phyloP scores from a whole-genome alignment of 108 stramenopile species.

The Skeletonema grethae region DNA sequence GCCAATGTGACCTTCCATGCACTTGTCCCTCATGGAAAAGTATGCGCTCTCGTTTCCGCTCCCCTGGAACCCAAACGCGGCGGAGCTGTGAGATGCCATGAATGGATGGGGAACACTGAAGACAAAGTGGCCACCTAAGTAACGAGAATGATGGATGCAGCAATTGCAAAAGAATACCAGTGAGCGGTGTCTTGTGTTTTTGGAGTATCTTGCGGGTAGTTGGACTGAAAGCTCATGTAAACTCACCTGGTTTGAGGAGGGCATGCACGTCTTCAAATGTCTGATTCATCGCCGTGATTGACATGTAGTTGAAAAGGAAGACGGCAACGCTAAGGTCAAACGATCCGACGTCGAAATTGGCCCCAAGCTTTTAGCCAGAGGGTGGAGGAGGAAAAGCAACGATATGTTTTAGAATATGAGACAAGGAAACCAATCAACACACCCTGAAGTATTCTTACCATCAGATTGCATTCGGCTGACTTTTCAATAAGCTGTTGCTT shows the following conservation, averaged over 20 bases:
- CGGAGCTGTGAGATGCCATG: constrained; percentile 1
- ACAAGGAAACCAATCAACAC: no score
- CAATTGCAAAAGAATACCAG: no score
- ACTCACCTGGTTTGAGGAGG: no score
- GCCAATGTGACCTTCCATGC: neutral
- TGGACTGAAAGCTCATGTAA: neutral
- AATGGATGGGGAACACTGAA: constrained; percentile 17
- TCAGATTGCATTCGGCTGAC: no score
- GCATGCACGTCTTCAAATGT: no score
- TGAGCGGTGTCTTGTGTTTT: no score
- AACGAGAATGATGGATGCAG: neutral
- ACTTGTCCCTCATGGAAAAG: constrained; percentile 2
- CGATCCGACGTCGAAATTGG: neutral
- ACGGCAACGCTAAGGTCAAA: constrained; percentile 9
- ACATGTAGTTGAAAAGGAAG: constrained; percentile 14
- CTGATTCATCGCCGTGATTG: constrained; percentile 5
- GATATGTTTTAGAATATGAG: no score
- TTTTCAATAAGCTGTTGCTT: no score
- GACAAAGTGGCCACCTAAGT: constrained; percentile 10
- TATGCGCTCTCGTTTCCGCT: neutral
- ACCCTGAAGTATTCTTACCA: no score
- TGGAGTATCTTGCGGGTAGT: no score
- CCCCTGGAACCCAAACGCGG: neutral
- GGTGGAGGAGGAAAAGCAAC: no score
- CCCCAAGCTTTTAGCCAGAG: no score